Base-by-base conservation (phyloP, 2,329 filamentous ascomycete genomes). In the Aspergillus arachidicola region DNA sequence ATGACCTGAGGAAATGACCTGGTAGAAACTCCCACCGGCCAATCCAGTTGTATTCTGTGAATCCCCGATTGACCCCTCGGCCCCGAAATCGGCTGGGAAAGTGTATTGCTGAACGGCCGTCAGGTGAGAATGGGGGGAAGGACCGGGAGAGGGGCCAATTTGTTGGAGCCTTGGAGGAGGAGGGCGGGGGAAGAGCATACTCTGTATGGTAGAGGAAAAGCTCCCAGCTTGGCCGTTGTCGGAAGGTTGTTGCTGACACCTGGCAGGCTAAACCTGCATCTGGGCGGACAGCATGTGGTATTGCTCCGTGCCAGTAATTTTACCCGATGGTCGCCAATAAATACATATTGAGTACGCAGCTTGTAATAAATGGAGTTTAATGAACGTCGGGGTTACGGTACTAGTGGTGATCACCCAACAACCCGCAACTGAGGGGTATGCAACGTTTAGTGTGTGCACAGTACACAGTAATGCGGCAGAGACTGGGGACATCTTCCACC, bases 151-250 rank as follows among this genome's bases (percentile, higher is more conserved):
- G 28, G 64, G 61, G 59, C 38, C 51, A 28, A 54, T 26, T 53
- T 55, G 38, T 51, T 64, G 16, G 57, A 63, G 62, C 26, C 26
- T 28, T 6, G 26, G 57, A 63, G 61, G 58, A 57, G 61, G 58
- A 57, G 59, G 51, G 58, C 48, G 64, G 59, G 66, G 62, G 63
- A 56, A 64, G 62, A 41, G 57, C 45, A 48, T 23, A 28, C 14
- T 36, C 34, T 5, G 67, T 68, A 62, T 56, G 59, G 61, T 62
- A 64, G 60, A 54, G 63, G 66, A 60, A 66, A 66, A 61, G 62
- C 61, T 60, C 57, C 41, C 26, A 64, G 62, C 71, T 72, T 72
- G 72, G 68, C 73, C 72, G 72, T 73, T 73, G 72, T 75, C 73
- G 73, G 72, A 70, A 71, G 60, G 16, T 7, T 43, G 60, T 10